Base-by-base conservation (phyloP, 495 filamentous ascomycete species). In the Beverwykella pulmonaria region DNA sequence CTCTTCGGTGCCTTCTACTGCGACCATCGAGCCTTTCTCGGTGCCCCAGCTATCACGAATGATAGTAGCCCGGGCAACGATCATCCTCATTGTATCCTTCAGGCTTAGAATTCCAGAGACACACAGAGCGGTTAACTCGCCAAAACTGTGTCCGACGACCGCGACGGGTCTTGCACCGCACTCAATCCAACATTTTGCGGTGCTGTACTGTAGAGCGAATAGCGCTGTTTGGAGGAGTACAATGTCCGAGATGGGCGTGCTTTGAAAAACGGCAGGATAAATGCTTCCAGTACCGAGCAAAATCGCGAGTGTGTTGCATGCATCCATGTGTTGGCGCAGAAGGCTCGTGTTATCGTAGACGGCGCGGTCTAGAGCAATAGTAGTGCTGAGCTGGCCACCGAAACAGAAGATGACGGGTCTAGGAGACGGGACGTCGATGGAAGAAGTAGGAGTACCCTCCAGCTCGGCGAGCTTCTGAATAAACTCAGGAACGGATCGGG, bases 191-290 rank as follows among this genome's bases (percentile, higher is more conserved):
- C 68, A 46, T 27, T 65, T 75, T 1, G 82, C 81, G 47, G 64
- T 77, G 1, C 81, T 68, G 55, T 85, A 84, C 60, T 85, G 83
- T 34, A 80, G 20, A 0, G 82, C 68, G 60, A 86, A 84, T 0
- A 82, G 68, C 1, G 26, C 17, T 44, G 19, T 36, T 12, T 70
- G 67, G 7, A 54, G 59, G 17, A 27, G 41, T n/a, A 66, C 56
- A 3, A 63, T 2, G 36, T 69, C 53, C 1, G 41, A 0, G 14
- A 67, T 59, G 2, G 56, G 50, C 12, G 5, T 36, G 0, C 0
- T 2, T 30, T 63, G 44, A 34, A 61, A 70, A n/a, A 70, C 53
- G 0, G 47, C 48, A 0, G 61, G 54, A 54, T 34, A 65, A 2
- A 65, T 2, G 2, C 61, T n/a, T 25, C 20, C 19, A 14, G 44